Percentiles rank a stretch among this genome's conserved stretches.
Evolutionary conservation across 1,139 yeast species (phyloP).

Genomic region (Debaryomyces psychrophilus): DNA sequence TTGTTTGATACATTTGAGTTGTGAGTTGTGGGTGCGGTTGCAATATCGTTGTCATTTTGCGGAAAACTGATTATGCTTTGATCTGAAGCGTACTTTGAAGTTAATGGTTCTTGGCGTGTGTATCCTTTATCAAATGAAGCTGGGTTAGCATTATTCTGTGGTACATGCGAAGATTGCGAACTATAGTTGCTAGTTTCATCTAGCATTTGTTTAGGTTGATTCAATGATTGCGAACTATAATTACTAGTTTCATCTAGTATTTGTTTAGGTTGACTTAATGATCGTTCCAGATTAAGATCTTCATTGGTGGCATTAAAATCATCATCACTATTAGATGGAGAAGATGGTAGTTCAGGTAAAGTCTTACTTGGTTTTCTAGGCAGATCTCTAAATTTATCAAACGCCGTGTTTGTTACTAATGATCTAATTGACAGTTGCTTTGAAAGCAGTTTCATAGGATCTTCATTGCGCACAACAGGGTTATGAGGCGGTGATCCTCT

Average conservation of each 20-base stretch:
- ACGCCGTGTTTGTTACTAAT: conserved; percentile 46
- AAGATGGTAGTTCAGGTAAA: neutral
- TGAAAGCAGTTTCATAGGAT: conserved; percentile 3
- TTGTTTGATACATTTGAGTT: conserved; percentile 1
- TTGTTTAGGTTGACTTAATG: neutral
- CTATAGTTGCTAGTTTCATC: conserved; percentile 1
- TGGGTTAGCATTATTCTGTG: neutral
- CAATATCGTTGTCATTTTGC: neutral
- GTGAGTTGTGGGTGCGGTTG: conserved; percentile 8
- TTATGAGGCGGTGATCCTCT: conserved; percentile 25
- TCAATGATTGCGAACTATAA: neutral
- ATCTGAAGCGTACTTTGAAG: conserved; percentile 1
- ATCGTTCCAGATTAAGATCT: neutral
- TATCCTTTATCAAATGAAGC: neutral
- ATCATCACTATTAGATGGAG: neutral
- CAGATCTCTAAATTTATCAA: conserved; percentile 39
- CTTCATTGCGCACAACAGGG: conserved; percentile 5
- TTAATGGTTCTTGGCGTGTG: neutral
- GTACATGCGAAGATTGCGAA: neutral
- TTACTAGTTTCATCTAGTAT: neutral
- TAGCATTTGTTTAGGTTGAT: neutral
- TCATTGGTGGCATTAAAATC: neutral
- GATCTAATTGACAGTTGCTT: conserved; percentile 31
- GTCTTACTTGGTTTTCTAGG: conserved; percentile 2
- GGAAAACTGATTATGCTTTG: conserved; percentile 3